Conservation (phyloP, 1,139 yeast genomes). For the Yamadazyma pseudoaaseri region DNA sequence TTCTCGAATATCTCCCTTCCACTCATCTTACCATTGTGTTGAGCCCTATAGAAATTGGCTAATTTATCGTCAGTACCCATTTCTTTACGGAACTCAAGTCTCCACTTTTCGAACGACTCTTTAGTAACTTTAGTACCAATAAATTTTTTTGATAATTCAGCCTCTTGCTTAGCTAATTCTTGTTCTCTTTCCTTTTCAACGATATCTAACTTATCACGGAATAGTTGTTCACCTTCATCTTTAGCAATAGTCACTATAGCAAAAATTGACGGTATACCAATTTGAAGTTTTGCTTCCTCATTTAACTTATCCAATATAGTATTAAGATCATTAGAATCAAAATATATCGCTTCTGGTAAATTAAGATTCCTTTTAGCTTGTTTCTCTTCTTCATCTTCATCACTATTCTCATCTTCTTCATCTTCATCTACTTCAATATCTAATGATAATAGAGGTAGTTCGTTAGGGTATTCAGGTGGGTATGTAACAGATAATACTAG, state of each 20-base stretch:
- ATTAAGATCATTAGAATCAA: constrained; percentile 46
- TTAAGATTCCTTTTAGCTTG: constrained; percentile 41
- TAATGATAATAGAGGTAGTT: constrained; percentile 49
- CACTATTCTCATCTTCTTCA: constrained; percentile 35
- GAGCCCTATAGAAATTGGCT: constrained; percentile 47
- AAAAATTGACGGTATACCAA: constrained; percentile 88
- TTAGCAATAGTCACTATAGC: constrained; percentile 73
- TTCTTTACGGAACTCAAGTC: constrained; percentile 58
- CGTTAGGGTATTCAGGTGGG: constrained; percentile 72
- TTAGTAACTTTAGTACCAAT: constrained; percentile 79
- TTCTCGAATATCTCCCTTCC: constrained; percentile 88
- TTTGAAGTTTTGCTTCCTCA: constrained; percentile 69
- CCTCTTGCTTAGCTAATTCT: constrained; percentile 53
- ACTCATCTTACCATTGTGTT: constrained; percentile 74
- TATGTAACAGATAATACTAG: constrained; percentile 59
- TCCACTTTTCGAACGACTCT: constrained; percentile 72
- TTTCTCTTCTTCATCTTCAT: constrained; percentile 44
- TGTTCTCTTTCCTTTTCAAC: constrained; percentile 60
- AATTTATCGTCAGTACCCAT: constrained; percentile 54
- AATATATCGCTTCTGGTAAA: constrained; percentile 55
- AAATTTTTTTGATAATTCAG: constrained; percentile 73
- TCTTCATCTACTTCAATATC: constrained; percentile 26
- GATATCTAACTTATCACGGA: constrained; percentile 52
- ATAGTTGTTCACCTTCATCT: constrained; percentile 72
- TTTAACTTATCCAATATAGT: constrained; percentile 39